Evolutionary conservation across 164 flowering plant genomes (phyloP).

Genomic region (Buxus sempervirens): DNA sequence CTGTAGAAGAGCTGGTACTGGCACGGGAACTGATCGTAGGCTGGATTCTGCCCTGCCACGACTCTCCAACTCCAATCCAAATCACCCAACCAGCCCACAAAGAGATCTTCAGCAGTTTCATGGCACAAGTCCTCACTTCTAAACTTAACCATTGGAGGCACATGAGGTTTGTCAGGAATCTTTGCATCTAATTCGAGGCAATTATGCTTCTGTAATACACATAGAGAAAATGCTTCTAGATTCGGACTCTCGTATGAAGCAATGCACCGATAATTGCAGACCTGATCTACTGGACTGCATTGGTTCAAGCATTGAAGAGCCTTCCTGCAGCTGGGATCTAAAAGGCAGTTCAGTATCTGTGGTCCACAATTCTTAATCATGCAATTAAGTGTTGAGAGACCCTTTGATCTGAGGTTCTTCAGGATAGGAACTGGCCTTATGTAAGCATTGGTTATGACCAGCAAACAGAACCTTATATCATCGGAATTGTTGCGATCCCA

Average conservation of each 20-base stretch:
- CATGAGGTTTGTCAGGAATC: constrained; percentile 68
- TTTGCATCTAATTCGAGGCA: constrained; percentile 83
- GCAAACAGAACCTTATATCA: constrained; percentile 83
- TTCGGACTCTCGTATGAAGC: constrained; percentile 87
- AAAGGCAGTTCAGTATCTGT: constrained; percentile 69
- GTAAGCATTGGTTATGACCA: constrained; percentile 77
- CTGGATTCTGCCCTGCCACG: constrained; percentile 94
- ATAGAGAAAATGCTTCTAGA: constrained; percentile 85
- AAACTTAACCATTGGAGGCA: constrained; percentile 60
- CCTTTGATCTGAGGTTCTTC: constrained; percentile 79
- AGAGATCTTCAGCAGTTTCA: constrained; percentile 85
- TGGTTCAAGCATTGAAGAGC: constrained; percentile 87
- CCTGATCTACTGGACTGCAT: constrained; percentile 94
- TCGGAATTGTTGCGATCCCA: constrained; percentile 85
- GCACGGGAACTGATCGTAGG: constrained; percentile 98
- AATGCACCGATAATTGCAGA: constrained; percentile 85
- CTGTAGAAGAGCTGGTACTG: constrained; percentile 93
- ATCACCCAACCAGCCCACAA: constrained; percentile 86
- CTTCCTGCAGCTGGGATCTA: constrained; percentile 83
- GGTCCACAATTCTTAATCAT: constrained; percentile 86
- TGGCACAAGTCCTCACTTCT: constrained; percentile 55
- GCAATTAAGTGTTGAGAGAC: constrained; percentile 75
- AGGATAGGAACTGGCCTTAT: constrained; percentile 71
- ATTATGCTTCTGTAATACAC: constrained; percentile 83
- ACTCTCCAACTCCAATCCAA: constrained; percentile 98